Percentiles rank a stretch among this genome's conserved stretches.
These are phyloP conservation scores for Pyrenophora teres DNA, from an alignment of 2,329 filamentous ascomycete genomes.

Conservation along the genomic window DNA sequence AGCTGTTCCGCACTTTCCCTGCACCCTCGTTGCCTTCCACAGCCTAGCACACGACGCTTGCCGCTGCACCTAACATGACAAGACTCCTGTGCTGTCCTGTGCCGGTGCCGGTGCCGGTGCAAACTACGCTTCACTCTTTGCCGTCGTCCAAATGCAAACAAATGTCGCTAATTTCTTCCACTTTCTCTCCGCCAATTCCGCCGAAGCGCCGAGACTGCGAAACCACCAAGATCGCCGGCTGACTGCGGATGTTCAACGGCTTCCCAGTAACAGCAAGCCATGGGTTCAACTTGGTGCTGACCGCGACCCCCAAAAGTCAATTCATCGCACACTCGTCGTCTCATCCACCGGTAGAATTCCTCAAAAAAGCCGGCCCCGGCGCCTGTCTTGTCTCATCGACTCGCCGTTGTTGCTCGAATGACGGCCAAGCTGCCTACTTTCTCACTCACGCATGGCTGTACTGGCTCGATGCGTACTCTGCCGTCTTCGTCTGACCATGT, in stretches of 20 bases:
- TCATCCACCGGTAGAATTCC: constrained; percentile 2
- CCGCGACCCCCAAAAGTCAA: not conserved
- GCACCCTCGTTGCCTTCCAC: too few species aligned
- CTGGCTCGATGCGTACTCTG: constrained; percentile 24
- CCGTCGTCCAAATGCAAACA: constrained; percentile 5
- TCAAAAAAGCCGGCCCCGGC: constrained; percentile 3
- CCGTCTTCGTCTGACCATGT: constrained; percentile 21
- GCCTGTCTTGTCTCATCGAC: constrained; percentile 7
- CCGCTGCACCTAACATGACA: too few species aligned
- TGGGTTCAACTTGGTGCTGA: constrained; percentile 9
- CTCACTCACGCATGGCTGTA: constrained; percentile 23
- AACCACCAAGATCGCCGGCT: constrained; percentile 5
- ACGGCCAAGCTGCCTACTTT: not conserved
- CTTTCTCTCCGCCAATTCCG: constrained; percentile 17
- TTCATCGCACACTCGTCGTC: constrained; percentile 10
- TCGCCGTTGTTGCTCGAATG: constrained; percentile 5
- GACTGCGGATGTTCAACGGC: constrained; percentile 10
- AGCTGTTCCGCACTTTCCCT: too few species aligned
- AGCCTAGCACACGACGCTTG: too few species aligned
- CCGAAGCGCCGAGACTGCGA: constrained; percentile 15
- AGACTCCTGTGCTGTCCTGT: too few species aligned
- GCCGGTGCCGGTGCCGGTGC: constrained; percentile 11
- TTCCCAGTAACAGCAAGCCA: constrained; percentile 8
- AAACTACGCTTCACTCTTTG: constrained; percentile 8
- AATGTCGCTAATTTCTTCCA: constrained; percentile 16